A percentile compares a stretch with the other conserved stretches of the same genome.
phyloP scores from a whole-genome alignment of 2,329 filamentous ascomycete species.

The Pleomassaria siparia region DNA sequence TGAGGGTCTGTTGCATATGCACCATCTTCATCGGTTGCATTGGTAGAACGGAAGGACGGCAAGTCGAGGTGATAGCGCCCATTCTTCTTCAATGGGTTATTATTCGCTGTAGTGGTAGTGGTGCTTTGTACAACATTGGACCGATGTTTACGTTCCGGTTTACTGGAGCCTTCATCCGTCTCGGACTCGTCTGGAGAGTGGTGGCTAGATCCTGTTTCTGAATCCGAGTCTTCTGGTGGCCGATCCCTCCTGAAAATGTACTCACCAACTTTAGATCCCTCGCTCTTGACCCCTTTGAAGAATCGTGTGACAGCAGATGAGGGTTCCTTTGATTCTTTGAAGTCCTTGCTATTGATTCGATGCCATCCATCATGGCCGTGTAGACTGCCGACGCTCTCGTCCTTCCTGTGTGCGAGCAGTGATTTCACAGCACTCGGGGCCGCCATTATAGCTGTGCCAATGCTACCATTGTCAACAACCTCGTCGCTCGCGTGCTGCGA shows the following conservation, averaged over 20 bases:
- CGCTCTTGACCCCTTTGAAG: constrained; percentile 73
- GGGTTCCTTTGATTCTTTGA: constrained; percentile 47
- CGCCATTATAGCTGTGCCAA: constrained; percentile 30
- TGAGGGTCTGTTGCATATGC: constrained; percentile 19
- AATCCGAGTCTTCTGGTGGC: constrained; percentile 46
- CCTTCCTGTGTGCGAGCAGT: constrained; percentile 38
- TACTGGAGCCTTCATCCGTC: constrained; percentile 24
- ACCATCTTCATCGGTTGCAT: constrained; percentile 31
- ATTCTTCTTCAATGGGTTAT: constrained; percentile 25
- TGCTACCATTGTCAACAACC: constrained; percentile 28
- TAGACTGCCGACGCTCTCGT: constrained; percentile 41
- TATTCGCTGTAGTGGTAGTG: constrained; percentile 22
- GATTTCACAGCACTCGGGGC: constrained; percentile 38
- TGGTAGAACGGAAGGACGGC: constrained; percentile 36
- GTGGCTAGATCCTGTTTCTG: constrained; percentile 50
- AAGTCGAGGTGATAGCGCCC: constrained; percentile 36
- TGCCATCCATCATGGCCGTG: constrained; percentile 28
- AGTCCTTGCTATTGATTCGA: constrained; percentile 44
- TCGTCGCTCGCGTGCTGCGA: constrained; percentile 38
- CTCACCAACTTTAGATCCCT: constrained; percentile 63
- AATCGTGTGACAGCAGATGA: constrained; percentile 67
- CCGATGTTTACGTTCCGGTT: constrained; percentile 14
- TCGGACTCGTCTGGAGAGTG: constrained; percentile 40
- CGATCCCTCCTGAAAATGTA: constrained; percentile 62
- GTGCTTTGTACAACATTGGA: constrained; percentile 35